Percentiles rank a stretch among this genome's conserved stretches.
phyloP scores from a whole-genome alignment of 202 grass and related monocot genomes.

The Panicum hallii region DNA sequence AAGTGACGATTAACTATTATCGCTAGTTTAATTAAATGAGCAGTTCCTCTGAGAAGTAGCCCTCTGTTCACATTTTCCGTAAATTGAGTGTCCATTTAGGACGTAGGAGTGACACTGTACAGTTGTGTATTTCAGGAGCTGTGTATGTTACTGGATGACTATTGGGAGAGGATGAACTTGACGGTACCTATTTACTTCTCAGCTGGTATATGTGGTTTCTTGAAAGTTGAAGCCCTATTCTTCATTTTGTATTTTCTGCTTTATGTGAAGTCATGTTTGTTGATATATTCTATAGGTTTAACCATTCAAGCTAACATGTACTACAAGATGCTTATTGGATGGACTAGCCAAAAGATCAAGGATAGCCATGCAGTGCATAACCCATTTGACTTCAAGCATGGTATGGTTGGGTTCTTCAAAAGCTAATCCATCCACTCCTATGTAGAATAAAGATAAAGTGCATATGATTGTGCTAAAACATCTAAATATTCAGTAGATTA shows the following conservation, averaged over 20 bases:
- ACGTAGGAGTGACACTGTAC: neutral
- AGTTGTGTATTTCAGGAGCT: conserved; percentile 69
- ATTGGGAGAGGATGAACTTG: conserved; percentile 93
- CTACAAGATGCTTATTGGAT: conserved; percentile 98
- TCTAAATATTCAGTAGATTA: neutral
- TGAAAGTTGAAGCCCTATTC: conserved; percentile 8
- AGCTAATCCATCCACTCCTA: conserved; percentile 11
- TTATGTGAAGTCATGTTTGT: conserved; percentile 27
- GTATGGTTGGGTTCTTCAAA: conserved; percentile 50
- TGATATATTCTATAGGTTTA: conserved; percentile 68
- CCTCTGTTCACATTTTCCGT: neutral
- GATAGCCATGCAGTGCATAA: conserved; percentile 79
- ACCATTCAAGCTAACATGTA: conserved; percentile 97
- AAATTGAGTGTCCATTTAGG: neutral
- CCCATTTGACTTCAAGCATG: conserved; percentile 97
- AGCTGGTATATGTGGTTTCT: conserved; percentile 64
- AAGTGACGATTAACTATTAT: conserved; percentile 4
- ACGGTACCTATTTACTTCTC: conserved; percentile 95
- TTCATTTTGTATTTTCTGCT: conserved; percentile 26
- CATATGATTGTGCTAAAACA: conserved; percentile 5
- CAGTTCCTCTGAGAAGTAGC: neutral
- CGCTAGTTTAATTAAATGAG: neutral
- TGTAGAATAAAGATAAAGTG: neutral
- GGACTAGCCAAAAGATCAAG: conserved; percentile 99
- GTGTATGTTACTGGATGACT: conserved; percentile 95